Evolutionary conservation across 306 rosid genomes (phyloP).

Genomic region (Purshia tridentata): DNA sequence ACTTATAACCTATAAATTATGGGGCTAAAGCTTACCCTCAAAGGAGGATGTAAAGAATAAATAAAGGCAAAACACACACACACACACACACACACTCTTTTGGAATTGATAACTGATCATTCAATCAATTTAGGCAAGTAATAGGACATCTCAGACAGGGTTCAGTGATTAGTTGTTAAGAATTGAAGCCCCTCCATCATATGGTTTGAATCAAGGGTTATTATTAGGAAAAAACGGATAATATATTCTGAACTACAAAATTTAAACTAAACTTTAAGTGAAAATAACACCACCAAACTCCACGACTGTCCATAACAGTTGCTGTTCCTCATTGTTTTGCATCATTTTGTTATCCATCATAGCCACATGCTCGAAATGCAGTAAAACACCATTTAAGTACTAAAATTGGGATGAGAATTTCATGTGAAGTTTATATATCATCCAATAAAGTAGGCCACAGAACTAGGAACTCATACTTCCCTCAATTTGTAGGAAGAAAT

Average conservation of each 20-base stretch:
- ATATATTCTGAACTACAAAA: background rate
- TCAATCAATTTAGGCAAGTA: background rate
- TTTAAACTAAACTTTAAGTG: background rate
- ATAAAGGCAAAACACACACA: background rate
- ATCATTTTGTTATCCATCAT: background rate
- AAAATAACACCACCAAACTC: background rate
- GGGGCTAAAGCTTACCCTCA: background rate
- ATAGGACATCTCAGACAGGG: background rate
- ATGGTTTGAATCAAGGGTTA: background rate
- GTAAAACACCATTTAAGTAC: background rate
- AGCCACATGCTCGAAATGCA: background rate
- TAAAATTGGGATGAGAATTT: background rate
- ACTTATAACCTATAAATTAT: slow-evolving; percentile 1
- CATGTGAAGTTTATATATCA: background rate
- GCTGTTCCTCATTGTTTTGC: background rate
- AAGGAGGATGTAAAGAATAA: background rate
- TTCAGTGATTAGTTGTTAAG: background rate
- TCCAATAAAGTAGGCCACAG: background rate
- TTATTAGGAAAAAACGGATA: background rate
- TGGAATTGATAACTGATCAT: background rate
- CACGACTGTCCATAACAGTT: background rate
- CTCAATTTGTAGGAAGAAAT: background rate
- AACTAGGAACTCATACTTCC: background rate
- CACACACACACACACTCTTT: too few relatives aligned
- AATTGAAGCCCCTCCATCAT: background rate